These are phyloP conservation scores for Pilatotrama ljubarskyi DNA, from an alignment of 768 basidiomycete species.

Conservation along the genomic window DNA sequence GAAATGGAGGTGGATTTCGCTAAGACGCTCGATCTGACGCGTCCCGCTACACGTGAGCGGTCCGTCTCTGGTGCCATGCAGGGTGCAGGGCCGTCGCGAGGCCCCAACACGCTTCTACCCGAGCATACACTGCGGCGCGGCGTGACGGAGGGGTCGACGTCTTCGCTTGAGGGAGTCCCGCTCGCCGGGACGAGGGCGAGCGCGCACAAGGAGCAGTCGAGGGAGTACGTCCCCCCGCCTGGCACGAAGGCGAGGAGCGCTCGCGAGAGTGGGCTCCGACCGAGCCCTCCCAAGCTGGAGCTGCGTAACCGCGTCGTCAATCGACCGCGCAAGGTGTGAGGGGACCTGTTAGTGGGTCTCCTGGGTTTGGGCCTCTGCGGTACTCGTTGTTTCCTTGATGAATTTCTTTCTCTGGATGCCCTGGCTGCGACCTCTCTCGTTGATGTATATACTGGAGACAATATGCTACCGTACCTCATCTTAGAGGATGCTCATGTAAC, in stretches of 20 bases:
- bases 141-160: conserved; percentile 1
- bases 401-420: too few relatives aligned
- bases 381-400: too few relatives aligned
- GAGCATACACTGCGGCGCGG: not conserved
- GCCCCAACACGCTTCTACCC: not conserved
- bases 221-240: conserved; percentile 16
- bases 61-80: too few relatives aligned
- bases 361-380: not conserved
- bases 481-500: too few relatives aligned
- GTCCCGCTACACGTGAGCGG: not conserved
- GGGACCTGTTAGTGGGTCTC: not conserved
- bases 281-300: not conserved
- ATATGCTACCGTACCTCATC: too few relatives aligned
- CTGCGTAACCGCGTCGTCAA: not conserved
- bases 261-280: not conserved
- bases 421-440: too few relatives aligned
- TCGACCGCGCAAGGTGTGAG: not conserved
- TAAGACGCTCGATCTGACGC: not conserved
- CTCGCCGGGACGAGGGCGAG: conserved; percentile 21
- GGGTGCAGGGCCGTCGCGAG: not conserved
- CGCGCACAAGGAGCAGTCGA: conserved; percentile 14
- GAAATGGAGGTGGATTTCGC: conserved; percentile 2
- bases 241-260: conserved; percentile 18
- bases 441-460: too few relatives aligned
- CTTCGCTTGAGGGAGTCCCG: conserved; percentile 17